Percentiles rank a stretch among this genome's conserved stretches.
Evolutionary conservation across 371 early-diverging fungal genomes (phyloP).

Genomic region (Mortierella sp.): DNA sequence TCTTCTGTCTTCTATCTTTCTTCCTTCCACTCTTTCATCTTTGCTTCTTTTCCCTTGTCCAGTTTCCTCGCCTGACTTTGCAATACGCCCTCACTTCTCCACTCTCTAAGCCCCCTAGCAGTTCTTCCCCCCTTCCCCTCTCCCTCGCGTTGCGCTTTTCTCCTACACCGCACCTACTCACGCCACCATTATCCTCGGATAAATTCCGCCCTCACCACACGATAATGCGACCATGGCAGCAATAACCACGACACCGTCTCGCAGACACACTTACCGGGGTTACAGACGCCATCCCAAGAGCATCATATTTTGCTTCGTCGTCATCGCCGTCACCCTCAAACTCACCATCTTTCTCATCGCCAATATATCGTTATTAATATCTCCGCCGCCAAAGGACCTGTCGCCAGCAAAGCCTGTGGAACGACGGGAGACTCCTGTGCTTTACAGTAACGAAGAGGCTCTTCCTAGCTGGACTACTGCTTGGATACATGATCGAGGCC

Average conservation of each 20-base stretch:
- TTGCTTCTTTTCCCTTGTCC: background rate
- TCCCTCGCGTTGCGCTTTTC: background rate
- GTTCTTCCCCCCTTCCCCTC: background rate
- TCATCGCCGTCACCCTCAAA: slow-evolving; percentile 21
- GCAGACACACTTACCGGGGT: background rate
- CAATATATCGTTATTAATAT: background rate
- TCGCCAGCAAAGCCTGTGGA: slow-evolving; percentile 13
- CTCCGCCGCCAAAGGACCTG: background rate
- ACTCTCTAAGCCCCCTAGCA: background rate
- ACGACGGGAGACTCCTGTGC: slow-evolving; percentile 4
- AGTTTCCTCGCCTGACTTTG: background rate
- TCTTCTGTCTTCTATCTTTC: background rate
- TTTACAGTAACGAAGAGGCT: background rate
- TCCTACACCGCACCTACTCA: background rate
- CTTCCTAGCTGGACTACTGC: slow-evolving; percentile 6
- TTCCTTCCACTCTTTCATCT: background rate
- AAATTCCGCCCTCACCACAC: background rate
- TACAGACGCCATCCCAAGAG: slow-evolving; percentile 3
- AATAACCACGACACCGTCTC: background rate
- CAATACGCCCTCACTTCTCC: background rate
- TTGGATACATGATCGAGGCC: slow-evolving; percentile 16
- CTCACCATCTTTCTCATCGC: background rate
- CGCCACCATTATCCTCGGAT: background rate
- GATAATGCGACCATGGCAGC: background rate
- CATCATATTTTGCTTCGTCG: slow-evolving; percentile 2